Percentiles rank a stretch among this genome's conserved stretches.
Evolutionary conservation across 2,329 filamentous ascomycete species (phyloP).

Genomic region (Scedosporium boydii): DNA sequence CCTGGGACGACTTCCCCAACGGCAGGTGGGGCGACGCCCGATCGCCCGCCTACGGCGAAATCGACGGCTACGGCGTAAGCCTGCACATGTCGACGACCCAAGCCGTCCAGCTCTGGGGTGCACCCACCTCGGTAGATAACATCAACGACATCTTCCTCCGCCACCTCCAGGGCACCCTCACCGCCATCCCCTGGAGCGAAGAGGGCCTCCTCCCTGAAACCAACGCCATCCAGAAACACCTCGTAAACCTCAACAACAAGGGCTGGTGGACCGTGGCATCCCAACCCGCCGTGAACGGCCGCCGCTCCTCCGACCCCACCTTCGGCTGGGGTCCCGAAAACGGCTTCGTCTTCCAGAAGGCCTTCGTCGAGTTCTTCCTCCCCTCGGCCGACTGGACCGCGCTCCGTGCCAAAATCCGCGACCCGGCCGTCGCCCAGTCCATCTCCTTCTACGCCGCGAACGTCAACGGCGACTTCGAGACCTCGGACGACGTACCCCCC

Average conservation of each 20-base stretch:
- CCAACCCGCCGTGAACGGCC: slow-evolving; percentile 85
- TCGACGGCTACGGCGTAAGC: slow-evolving; percentile 96
- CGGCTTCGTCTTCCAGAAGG: slow-evolving; percentile 96
- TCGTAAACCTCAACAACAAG: slow-evolving; percentile 65
- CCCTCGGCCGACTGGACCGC: slow-evolving; percentile 60
- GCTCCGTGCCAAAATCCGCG: slow-evolving; percentile 54
- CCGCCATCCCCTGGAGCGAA: slow-evolving; percentile 89
- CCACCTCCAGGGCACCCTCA: slow-evolving; percentile 70
- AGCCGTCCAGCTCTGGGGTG: slow-evolving; percentile 77
- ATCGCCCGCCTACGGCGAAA: slow-evolving; percentile 89
- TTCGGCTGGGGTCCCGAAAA: slow-evolving; percentile 92
- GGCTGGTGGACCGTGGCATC: slow-evolving; percentile 97
- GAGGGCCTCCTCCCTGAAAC: slow-evolving; percentile 80
- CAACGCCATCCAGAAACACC: slow-evolving; percentile 63
- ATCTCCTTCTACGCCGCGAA: slow-evolving; percentile 88
- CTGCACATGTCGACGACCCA: slow-evolving; percentile 82
- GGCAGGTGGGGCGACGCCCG: slow-evolving; percentile 90
- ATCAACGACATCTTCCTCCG: slow-evolving; percentile 72
- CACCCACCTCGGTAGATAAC: slow-evolving; percentile 59
- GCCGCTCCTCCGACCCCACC: slow-evolving; percentile 63
- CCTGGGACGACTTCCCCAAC: slow-evolving; percentile 98
- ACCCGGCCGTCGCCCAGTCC: slow-evolving; percentile 49
- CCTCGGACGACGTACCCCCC: slow-evolving; percentile 40
- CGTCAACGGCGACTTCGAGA: slow-evolving; percentile 64
- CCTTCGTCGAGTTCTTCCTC: slow-evolving; percentile 95